phyloP scores from a whole-genome alignment of 139 green algal genomes.

The Chlamydomonas sp. region DNA sequence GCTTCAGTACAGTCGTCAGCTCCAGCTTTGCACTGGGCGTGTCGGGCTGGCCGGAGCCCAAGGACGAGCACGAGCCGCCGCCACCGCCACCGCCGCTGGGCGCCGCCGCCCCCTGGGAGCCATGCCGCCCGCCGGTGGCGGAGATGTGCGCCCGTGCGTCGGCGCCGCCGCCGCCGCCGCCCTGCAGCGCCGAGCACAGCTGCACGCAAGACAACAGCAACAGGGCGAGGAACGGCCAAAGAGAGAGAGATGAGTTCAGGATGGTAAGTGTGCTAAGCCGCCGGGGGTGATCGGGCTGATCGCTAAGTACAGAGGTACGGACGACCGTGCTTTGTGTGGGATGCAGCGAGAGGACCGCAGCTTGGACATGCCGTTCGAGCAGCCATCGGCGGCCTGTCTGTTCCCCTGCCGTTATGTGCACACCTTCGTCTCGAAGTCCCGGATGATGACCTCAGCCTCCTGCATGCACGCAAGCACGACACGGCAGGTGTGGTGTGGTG shows the following conservation, averaged over 20 bases:
- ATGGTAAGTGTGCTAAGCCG: no score
- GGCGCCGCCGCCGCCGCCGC: not conserved
- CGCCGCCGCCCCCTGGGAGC: not conserved
- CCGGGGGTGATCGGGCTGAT: no score
- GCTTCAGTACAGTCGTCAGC: constrained; percentile 8
- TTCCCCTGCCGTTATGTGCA: not conserved
- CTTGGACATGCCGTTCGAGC: no score
- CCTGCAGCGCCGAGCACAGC: constrained; percentile 7
- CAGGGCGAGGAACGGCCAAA: no score
- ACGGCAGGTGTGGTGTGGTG: not conserved
- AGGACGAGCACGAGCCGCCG: no score
- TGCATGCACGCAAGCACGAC: not conserved
- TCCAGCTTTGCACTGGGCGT: not conserved
- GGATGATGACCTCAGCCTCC: constrained; percentile 2
- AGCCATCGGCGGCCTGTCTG: not conserved
- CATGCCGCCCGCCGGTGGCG: not conserved
- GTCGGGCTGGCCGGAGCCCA: no score
- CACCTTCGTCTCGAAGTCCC: constrained; percentile 18
- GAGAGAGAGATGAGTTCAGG: no score
- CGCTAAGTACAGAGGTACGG: no score
- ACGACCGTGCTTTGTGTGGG: no score
- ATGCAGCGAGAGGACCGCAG: no score
- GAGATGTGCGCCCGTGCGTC: not conserved
- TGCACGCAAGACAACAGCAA: not conserved
- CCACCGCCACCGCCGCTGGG: not conserved